phyloP scores from a whole-genome alignment of 768 basidiomycete species.

The Leccinum boreale region DNA sequence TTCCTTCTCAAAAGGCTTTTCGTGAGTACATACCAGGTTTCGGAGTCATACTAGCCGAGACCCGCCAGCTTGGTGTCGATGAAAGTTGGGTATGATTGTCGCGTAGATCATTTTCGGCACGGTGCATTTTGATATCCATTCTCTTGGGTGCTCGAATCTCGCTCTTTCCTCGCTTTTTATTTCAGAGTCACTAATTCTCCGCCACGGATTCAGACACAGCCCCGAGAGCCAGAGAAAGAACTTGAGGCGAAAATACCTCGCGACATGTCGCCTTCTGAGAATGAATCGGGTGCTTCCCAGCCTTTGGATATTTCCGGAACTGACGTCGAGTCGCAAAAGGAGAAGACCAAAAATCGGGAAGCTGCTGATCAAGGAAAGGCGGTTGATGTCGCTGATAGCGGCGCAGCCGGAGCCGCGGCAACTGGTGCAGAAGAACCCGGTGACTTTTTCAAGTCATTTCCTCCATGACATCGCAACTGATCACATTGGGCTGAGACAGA shows the following conservation, averaged over 20 bases:
- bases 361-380: neutral
- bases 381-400: neutral
- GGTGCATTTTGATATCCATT: neutral
- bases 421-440: neutral
- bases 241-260: neutral
- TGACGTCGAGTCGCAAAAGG: neutral
- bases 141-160: neutral
- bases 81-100: neutral
- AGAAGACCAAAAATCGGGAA: neutral
- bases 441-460: conserved; percentile 4
- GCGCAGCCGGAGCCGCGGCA: neutral
- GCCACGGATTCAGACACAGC: neutral
- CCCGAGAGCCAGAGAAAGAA: neutral
- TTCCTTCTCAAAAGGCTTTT: neutral
- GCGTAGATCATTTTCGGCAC: neutral
- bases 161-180: neutral
- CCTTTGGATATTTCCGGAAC: neutral
- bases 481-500: conserved; percentile 1
- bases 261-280: neutral
- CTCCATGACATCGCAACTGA: neutral
- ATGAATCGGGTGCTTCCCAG: neutral
- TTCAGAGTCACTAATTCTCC: conserved; percentile 6
- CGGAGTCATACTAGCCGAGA: neutral
- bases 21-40: neutral
- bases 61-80: neutral